phyloP scores from a whole-genome alignment of 1,284 basidiomycete genomes.

The Apiotrichum sp. region DNA sequence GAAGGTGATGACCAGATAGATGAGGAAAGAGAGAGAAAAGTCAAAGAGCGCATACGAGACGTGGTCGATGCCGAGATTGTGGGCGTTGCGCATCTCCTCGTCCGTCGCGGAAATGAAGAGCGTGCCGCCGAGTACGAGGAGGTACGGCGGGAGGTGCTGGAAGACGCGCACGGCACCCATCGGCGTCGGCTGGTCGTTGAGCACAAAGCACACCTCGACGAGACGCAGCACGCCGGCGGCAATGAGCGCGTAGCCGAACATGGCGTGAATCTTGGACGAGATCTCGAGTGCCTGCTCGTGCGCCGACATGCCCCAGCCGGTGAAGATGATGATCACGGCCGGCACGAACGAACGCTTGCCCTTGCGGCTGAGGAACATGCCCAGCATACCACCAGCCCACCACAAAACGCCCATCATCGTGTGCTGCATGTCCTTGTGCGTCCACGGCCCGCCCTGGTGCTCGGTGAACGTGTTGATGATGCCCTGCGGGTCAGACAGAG shows the following conservation, averaged over 20 bases:
- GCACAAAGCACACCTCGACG: slow-evolving; percentile 75
- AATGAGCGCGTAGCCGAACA: slow-evolving; percentile 82
- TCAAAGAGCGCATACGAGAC: slow-evolving; percentile 63
- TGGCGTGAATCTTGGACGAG: slow-evolving; percentile 75
- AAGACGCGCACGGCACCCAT: slow-evolving; percentile 55
- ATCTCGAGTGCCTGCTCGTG: slow-evolving; percentile 80
- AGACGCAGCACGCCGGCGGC: slow-evolving; percentile 74
- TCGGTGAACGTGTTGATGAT: slow-evolving; percentile 90
- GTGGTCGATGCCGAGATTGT: slow-evolving; percentile 68
- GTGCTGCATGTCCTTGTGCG: slow-evolving; percentile 87
- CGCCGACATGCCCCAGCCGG: slow-evolving; percentile 92
- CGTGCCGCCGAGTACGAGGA: slow-evolving; percentile 58
- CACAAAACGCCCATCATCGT: slow-evolving; percentile 67
- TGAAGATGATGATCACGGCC: slow-evolving; percentile 74
- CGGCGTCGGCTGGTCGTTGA: slow-evolving; percentile 46
- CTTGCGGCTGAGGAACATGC: slow-evolving; percentile 75
- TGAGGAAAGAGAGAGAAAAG: slow-evolving; percentile 68
- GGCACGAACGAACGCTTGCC: slow-evolving; percentile 82
- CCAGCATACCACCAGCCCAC: slow-evolving; percentile 87
- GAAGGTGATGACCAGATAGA: slow-evolving; percentile 64
- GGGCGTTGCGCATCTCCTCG: slow-evolving; percentile 68
- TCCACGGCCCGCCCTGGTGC: slow-evolving; percentile 72
- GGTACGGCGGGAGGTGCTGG: slow-evolving; percentile 75
- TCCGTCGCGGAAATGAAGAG: slow-evolving; percentile 88
- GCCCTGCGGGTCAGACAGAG: slow-evolving; percentile 26